A percentile compares a stretch with the other conserved stretches of the same genome.
phyloP scores from a whole-genome alignment of 2,329 filamentous ascomycete species.

The Fusarium chaquense region DNA sequence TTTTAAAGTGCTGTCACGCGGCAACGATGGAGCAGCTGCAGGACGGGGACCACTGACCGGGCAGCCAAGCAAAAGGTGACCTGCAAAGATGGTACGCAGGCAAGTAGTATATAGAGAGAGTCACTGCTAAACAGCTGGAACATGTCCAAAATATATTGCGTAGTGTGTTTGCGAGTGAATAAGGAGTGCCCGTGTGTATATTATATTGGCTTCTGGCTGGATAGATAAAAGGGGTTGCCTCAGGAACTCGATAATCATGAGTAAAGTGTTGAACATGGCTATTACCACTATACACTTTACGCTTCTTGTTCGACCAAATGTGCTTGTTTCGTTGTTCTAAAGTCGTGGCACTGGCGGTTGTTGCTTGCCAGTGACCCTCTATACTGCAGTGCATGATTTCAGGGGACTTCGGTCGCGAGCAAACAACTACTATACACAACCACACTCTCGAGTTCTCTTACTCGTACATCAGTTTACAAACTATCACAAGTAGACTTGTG shows the following conservation, averaged over 20 bases:
- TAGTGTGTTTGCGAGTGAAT: neutral
- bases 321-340: neutral
- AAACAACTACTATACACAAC: constrained; percentile 2
- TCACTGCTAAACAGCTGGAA: neutral
- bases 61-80: neutral
- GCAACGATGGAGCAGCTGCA: neutral
- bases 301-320: neutral
- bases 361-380: constrained; percentile 4
- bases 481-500: neutral
- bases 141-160: neutral
- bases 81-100: neutral
- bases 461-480: neutral
- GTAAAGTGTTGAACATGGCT: too few relatives aligned
- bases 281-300: too few relatives aligned
- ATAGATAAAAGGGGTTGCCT: neutral
- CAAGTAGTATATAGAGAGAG: neutral
- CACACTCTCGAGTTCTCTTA: neutral
- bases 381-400: constrained; percentile 2
- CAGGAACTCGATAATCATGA: constrained; percentile 5
- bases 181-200: neutral
- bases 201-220: neutral
- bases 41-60: neutral
- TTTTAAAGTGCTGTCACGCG: neutral
- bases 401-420: constrained; percentile 4
- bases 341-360: neutral